Evolutionary conservation across 495 filamentous ascomycete genomes (phyloP).

Genomic region (Podospora didyma): DNA sequence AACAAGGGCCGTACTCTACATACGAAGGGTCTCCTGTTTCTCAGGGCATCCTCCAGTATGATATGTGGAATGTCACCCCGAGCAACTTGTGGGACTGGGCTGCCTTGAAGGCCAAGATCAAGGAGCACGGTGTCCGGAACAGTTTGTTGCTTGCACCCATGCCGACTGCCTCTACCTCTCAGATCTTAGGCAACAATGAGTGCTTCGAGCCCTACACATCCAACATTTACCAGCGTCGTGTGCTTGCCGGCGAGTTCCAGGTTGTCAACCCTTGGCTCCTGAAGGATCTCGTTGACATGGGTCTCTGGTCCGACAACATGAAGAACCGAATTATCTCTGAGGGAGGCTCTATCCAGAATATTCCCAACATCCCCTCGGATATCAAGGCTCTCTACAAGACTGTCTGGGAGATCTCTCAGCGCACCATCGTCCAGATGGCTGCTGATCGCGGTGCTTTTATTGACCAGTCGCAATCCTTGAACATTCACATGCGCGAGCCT

Average conservation of each 20-base stretch:
- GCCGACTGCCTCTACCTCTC: slow-evolving; percentile 93
- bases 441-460: slow-evolving; percentile 97
- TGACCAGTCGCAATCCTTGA: slow-evolving; percentile 96
- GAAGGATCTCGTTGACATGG: slow-evolving; percentile 96
- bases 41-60: slow-evolving; percentile 93
- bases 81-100: slow-evolving; percentile 96
- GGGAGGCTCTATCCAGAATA: slow-evolving; percentile 91
- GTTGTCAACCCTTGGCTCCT: slow-evolving; percentile 99
- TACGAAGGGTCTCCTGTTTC: slow-evolving; percentile 94
- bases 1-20: slow-evolving; percentile 77
- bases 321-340: slow-evolving; percentile 99
- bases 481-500: slow-evolving; percentile 98
- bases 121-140: slow-evolving; percentile 89
- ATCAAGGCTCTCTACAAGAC: slow-evolving; percentile 99
- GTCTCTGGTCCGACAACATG: slow-evolving; percentile 99
- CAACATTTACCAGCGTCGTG: slow-evolving; percentile 98
- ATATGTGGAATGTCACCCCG: slow-evolving; percentile 96
- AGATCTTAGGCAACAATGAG: slow-evolving; percentile 97
- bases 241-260: slow-evolving; percentile 97
- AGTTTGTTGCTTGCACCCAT: slow-evolving; percentile 92
- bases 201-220: slow-evolving; percentile 99
- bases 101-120: slow-evolving; percentile 82
- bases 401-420: slow-evolving; percentile 99
- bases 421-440: slow-evolving; percentile 92
- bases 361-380: slow-evolving; percentile 91